Conservation (phyloP, 768 basidiomycete genomes). For the Candolleomyces aberdarensis region DNA sequence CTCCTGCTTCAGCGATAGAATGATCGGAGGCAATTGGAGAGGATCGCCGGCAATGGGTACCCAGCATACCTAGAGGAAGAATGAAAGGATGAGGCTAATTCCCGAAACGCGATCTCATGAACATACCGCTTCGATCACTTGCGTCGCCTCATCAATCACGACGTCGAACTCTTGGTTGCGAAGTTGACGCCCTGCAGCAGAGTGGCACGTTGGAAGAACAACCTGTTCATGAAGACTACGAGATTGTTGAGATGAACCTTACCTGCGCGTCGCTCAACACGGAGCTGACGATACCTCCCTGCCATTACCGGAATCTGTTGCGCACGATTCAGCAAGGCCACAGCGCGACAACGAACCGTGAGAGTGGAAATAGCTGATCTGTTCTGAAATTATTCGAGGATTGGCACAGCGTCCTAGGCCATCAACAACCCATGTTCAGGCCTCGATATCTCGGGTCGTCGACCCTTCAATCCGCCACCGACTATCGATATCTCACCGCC, state of each 20-base stretch:
- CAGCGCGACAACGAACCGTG: constrained; percentile 20
- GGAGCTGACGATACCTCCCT: constrained; percentile 77
- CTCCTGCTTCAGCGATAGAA: constrained; percentile 58
- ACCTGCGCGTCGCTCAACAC: constrained; percentile 82
- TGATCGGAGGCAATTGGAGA: constrained; percentile 92
- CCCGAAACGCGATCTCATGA: not conserved
- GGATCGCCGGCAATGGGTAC: constrained; percentile 96
- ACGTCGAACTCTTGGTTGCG: constrained; percentile 82
- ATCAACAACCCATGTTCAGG: constrained; percentile 11
- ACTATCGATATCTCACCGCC: not conserved
- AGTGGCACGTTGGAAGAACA: constrained; percentile 92
- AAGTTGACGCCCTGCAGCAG: constrained; percentile 83
- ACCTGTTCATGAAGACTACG: constrained; percentile 40
- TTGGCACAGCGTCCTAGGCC: not conserved
- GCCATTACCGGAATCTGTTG: constrained; percentile 80
- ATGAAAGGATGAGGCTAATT: constrained; percentile 6
- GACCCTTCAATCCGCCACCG: constrained; percentile 3
- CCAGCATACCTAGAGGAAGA: constrained; percentile 73
- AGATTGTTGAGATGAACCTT: constrained; percentile 1
- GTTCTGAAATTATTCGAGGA: too few relatives aligned
- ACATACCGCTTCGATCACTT: constrained; percentile 88
- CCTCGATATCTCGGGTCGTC: constrained; percentile 14
- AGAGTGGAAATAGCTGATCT: too few relatives aligned
- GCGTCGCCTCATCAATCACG: constrained; percentile 96
- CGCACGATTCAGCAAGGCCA: not conserved